These are phyloP conservation scores for Chlorella sp. DNA, from an alignment of 139 green algal genomes.

Conservation along the genomic window DNA sequence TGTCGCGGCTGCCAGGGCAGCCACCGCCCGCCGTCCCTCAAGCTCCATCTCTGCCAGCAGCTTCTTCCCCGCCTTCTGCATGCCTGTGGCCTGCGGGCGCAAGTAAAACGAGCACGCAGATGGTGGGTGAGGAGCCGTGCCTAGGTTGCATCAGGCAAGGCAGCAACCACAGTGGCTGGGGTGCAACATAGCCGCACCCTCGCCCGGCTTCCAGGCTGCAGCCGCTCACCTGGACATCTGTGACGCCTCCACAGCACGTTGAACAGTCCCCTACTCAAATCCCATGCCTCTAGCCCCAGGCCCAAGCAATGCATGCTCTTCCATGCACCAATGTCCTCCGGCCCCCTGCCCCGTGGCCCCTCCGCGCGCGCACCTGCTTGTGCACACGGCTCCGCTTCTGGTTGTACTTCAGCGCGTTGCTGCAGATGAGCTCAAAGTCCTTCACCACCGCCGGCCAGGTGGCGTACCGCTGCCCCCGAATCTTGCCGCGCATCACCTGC, in stretches of 20 bases:
- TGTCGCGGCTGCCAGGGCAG: conserved; percentile 46
- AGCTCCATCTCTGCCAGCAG: conserved; percentile 52
- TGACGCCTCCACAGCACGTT: neutral
- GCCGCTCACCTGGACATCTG: too few species aligned
- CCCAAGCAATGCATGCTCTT: neutral
- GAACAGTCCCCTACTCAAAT: too few species aligned
- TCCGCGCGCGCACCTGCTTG: conserved; percentile 37
- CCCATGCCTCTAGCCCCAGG: too few species aligned
- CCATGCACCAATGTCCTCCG: neutral
- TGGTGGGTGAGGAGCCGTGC: too few species aligned
- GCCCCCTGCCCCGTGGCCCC: too few species aligned
- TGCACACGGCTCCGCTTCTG: conserved; percentile 64
- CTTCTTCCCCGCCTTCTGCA: conserved; percentile 56
- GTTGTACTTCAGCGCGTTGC: conserved; percentile 78
- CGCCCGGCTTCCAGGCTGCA: neutral
- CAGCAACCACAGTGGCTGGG: neutral
- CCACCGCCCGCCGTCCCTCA: conserved; percentile 55
- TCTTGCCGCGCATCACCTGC: conserved; percentile 64
- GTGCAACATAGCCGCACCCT: neutral
- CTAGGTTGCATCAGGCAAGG: neutral
- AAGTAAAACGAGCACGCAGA: neutral
- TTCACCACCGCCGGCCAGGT: conserved; percentile 60
- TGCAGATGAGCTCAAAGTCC: conserved; percentile 79
- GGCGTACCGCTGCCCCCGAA: conserved; percentile 44
- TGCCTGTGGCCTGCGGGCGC: conserved; percentile 29